These are phyloP conservation scores for Climacium dendroides DNA, from an alignment of 225 moss, liverwort and hornwort genomes.

Conservation along the genomic window DNA sequence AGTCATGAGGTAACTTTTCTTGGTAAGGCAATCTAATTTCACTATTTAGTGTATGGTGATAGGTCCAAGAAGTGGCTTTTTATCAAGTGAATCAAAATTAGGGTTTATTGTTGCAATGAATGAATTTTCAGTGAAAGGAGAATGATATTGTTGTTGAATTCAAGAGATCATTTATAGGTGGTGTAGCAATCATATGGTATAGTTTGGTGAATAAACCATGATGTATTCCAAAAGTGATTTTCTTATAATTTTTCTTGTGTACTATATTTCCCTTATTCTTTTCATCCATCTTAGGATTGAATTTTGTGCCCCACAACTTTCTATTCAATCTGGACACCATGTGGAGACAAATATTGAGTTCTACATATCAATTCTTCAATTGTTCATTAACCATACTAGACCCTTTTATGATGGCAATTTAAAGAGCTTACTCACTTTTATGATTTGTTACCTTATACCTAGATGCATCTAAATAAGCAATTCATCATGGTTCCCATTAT, in stretches of 20 bases:
- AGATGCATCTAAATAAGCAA: not conserved
- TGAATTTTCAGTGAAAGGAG: not conserved
- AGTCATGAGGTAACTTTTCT: too few species aligned
- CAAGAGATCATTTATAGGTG: too few species aligned
- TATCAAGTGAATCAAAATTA: not conserved
- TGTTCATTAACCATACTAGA: not conserved
- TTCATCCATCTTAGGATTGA: too few species aligned
- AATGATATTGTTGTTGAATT: not conserved
- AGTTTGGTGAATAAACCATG: too few species aligned
- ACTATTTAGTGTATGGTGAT: too few species aligned
- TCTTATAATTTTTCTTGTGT: not conserved
- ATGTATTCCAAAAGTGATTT: not conserved
- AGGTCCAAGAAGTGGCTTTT: fast-evolving
- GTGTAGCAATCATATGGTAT: not conserved
- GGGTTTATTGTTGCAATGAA: not conserved
- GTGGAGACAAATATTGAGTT: not conserved
- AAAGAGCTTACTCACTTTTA: not conserved
- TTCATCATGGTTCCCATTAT: not conserved
- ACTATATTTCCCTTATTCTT: too few species aligned
- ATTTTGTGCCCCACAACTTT: not conserved
- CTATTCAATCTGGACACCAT: fast-evolving
- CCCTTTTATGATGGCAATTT: not conserved
- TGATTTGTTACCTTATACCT: fast-evolving
- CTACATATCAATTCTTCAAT: fast-evolving
- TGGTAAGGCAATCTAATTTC: too few species aligned